Percentiles rank a stretch among this genome's conserved stretches.
Evolutionary conservation across 2,329 filamentous ascomycete species (phyloP).

Genomic region (Fusarium piperis): DNA sequence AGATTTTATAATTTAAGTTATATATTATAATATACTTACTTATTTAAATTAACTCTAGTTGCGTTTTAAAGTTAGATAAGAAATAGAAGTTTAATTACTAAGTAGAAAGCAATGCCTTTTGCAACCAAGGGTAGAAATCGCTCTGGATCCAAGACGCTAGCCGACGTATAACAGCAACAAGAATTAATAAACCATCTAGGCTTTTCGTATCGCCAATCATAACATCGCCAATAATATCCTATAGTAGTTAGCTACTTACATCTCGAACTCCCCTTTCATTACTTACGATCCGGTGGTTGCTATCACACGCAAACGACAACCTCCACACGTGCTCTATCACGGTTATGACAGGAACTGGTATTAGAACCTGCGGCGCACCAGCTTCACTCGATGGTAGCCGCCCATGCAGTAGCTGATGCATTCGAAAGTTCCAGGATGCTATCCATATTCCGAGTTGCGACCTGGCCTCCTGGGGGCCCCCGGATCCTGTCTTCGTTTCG

Average conservation of each 20-base stretch:
- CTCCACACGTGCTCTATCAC: constrained; percentile 6
- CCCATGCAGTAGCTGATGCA: not conserved
- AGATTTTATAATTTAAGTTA: no score
- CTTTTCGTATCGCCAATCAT: constrained; percentile 11
- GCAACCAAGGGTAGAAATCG: constrained; percentile 1
- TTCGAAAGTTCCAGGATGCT: constrained; percentile 3
- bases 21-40: no score
- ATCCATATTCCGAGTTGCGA: constrained; percentile 5
- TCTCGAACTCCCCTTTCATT: not conserved
- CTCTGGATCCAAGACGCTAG: constrained; percentile 4
- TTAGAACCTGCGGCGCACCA: not conserved
- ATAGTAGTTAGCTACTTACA: not conserved
- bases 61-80: not conserved
- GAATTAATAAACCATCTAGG: not conserved
- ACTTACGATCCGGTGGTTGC: constrained; percentile 6
- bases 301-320: constrained; percentile 12
- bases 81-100: not conserved
- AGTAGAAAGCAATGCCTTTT: not conserved
- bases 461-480: constrained; percentile 5
- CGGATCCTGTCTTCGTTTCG: not conserved
- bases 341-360: constrained; percentile 4
- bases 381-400: not conserved
- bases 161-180: constrained; percentile 3
- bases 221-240: constrained; percentile 10
- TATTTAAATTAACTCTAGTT: no score